A percentile compares a stretch with the other conserved stretches of the same genome.
Evolutionary conservation across 805 yeast species (phyloP).

Genomic region (Ogataea glucozyma): DNA sequence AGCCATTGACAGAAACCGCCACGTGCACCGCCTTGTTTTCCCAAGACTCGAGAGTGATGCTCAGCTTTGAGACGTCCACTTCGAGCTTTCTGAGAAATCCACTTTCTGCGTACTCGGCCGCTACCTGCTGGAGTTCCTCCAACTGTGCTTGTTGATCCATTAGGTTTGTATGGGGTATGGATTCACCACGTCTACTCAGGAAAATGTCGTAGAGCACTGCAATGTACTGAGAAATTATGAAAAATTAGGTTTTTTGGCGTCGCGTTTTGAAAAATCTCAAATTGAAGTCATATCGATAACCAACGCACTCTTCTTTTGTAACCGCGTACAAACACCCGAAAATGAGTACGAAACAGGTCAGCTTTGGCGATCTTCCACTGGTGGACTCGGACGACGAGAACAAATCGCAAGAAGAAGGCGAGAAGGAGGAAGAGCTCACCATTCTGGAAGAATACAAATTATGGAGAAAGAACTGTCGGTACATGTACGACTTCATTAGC

Average conservation of each 20-base stretch:
- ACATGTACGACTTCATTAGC: constrained; percentile 79
- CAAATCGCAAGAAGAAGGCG: constrained; percentile 18
- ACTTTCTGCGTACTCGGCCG: constrained; percentile 14
- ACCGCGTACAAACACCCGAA: background rate
- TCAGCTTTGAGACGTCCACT: background rate
- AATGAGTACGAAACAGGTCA: constrained; percentile 24
- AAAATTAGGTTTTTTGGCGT: no score
- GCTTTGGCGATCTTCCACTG: constrained; percentile 26
- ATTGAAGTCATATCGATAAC: no score
- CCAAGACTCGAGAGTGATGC: constrained; percentile 5
- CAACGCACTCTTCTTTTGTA: background rate
- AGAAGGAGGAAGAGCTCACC: constrained; percentile 41
- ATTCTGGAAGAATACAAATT: constrained; percentile 69
- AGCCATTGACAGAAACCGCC: constrained; percentile 29
- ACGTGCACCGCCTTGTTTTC: constrained; percentile 20
- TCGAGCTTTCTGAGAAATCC: constrained; percentile 11
- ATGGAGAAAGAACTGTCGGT: constrained; percentile 80
- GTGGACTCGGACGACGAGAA: constrained; percentile 22
- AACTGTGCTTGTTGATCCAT: constrained; percentile 1
- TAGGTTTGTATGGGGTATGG: no score
- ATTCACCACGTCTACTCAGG: no score
- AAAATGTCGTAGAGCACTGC: no score
- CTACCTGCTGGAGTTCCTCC: constrained; percentile 18
- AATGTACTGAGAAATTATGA: no score
- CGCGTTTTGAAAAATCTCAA: background rate